A percentile compares a stretch with the other conserved stretches of the same genome.
These are phyloP conservation scores for Viola pubescens DNA, from an alignment of 441 rosid species.

Conservation along the genomic window DNA sequence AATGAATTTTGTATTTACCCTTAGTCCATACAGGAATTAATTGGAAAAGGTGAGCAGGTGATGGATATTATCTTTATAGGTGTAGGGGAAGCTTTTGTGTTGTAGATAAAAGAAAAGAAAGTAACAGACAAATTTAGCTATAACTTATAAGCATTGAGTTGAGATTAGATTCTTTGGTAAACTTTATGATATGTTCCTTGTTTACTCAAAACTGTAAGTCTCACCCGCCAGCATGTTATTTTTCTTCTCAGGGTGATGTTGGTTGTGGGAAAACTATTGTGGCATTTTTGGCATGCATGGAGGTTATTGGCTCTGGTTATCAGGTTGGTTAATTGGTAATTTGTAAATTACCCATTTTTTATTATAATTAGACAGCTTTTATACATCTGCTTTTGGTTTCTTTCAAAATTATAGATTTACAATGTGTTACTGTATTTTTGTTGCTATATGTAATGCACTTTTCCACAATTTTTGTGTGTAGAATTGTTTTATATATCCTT, in stretches of 20 bases:
- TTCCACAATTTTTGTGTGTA: not conserved
- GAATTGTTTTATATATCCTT: not conserved
- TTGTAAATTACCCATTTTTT: constrained; percentile 5
- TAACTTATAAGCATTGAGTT: no score
- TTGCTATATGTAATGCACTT: not conserved
- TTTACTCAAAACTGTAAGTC: no score
- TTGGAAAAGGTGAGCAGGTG: no score
- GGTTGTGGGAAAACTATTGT: constrained; percentile 98
- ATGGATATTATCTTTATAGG: no score
- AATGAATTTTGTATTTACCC: no score
- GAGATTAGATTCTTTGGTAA: not conserved
- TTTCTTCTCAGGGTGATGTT: constrained; percentile 69
- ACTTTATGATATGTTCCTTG: not conserved
- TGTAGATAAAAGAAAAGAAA: no score
- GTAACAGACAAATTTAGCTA: no score
- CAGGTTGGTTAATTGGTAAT: constrained; percentile 51
- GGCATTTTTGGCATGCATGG: constrained; percentile 97
- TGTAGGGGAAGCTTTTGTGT: no score
- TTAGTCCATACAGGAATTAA: no score
- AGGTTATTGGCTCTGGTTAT: constrained; percentile 84
- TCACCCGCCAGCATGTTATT: constrained; percentile 11
- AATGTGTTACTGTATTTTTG: not conserved
- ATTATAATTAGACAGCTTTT: not conserved
- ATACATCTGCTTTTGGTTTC: constrained; percentile 4
- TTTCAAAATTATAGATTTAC: not conserved